Evolutionary conservation across 2,329 filamentous ascomycete genomes (phyloP).

Genomic region (Phaeomoniella chlamydospora): DNA sequence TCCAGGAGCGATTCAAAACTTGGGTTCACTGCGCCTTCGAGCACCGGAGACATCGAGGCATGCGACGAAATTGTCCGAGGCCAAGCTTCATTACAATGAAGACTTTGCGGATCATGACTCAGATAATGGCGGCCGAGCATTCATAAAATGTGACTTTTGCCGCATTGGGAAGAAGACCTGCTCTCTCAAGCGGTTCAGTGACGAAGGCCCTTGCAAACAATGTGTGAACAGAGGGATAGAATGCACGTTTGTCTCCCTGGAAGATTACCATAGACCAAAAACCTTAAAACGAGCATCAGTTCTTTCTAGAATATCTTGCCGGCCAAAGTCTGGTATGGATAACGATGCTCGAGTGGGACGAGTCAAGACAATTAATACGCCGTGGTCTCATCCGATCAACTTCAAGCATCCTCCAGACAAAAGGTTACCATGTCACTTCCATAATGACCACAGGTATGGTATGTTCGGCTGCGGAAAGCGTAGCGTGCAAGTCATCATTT

Average conservation of each 20-base stretch:
- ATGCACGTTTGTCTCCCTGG: background rate
- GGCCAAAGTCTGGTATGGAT: background rate
- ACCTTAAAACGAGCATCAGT: background rate
- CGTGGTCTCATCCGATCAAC: slow-evolving; percentile 12
- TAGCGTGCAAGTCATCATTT: slow-evolving; percentile 5
- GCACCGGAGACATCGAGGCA: too few species aligned
- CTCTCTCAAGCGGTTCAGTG: background rate
- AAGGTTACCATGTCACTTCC: slow-evolving; percentile 9
- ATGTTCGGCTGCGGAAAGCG: slow-evolving; percentile 9
- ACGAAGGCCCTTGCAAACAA: background rate
- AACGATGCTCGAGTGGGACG: background rate
- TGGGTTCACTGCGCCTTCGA: too few species aligned
- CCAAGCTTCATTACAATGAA: too few species aligned
- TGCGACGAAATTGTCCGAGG: too few species aligned
- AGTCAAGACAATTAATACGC: slow-evolving; percentile 4
- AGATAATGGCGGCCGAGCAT: too few species aligned
- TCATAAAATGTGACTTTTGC: background rate
- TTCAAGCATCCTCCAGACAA: slow-evolving; percentile 6
- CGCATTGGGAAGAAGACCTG: background rate
- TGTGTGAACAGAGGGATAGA: background rate
- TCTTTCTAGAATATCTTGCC: background rate
- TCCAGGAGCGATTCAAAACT: too few species aligned
- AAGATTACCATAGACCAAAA: background rate
- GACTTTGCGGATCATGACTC: too few species aligned
- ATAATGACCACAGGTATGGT: slow-evolving; percentile 9